Percentiles rank a stretch among this genome's conserved stretches.
phyloP scores from a whole-genome alignment of 2,329 filamentous ascomycete genomes.

The Clonostachys sp. region DNA sequence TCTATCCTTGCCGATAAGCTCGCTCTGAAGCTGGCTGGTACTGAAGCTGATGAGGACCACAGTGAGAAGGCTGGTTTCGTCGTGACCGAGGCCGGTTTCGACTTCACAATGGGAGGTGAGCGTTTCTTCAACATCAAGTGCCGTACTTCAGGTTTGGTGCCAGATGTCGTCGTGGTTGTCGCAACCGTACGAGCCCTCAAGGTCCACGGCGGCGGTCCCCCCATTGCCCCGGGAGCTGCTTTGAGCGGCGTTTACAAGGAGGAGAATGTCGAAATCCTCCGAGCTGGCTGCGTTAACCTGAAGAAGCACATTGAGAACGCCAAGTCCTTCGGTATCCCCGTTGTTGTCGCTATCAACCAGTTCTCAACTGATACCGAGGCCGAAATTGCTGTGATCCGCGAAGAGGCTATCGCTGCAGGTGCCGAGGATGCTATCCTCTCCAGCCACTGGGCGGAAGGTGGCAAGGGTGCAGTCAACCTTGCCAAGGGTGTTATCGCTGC shows the following conservation, averaged over 20 bases:
- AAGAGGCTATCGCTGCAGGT: slow-evolving; percentile 87
- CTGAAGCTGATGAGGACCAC: slow-evolving; percentile 85
- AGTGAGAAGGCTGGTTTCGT: slow-evolving; percentile 83
- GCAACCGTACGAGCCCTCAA: slow-evolving; percentile 94
- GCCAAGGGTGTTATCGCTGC: slow-evolving; percentile 83
- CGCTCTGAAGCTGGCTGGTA: slow-evolving; percentile 91
- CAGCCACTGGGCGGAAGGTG: slow-evolving; percentile 96
- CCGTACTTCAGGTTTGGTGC: slow-evolving; percentile 84
- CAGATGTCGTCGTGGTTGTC: slow-evolving; percentile 91
- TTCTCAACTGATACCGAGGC: slow-evolving; percentile 92
- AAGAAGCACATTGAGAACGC: slow-evolving; percentile 95
- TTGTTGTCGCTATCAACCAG: slow-evolving; percentile 96
- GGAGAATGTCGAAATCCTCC: slow-evolving; percentile 89
- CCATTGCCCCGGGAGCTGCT: slow-evolving; percentile 80
- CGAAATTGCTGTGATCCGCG: slow-evolving; percentile 82
- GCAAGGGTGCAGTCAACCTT: slow-evolving; percentile 82
- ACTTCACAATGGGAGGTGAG: slow-evolving; percentile 99
- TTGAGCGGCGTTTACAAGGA: slow-evolving; percentile 86
- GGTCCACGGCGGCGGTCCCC: slow-evolving; percentile 94
- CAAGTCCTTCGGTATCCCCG: slow-evolving; percentile 81
- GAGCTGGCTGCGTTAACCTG: slow-evolving; percentile 87
- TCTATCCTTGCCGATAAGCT: slow-evolving; percentile 94
- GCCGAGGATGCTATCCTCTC: slow-evolving; percentile 90
- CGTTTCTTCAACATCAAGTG: slow-evolving; percentile 99
- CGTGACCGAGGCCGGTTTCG: slow-evolving; percentile 94